Evolutionary conservation across 208 protist species (phyloP).

Genomic region (Herpetomonas tarakana): DNA sequence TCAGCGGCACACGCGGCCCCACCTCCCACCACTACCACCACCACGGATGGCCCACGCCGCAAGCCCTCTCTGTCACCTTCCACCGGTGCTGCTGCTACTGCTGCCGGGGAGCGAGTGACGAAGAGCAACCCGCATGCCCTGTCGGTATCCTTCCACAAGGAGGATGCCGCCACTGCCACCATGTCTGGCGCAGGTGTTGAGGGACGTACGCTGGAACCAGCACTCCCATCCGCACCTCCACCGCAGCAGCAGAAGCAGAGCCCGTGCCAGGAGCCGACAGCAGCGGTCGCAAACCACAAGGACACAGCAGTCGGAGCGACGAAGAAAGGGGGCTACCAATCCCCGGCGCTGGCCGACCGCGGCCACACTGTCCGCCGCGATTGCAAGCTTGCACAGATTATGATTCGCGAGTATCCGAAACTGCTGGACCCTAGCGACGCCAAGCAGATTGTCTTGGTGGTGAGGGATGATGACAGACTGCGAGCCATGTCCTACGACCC

Average conservation of each 20-base stretch:
- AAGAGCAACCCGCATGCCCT: slow-evolving; percentile 13
- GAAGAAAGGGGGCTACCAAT: slow-evolving; percentile 10
- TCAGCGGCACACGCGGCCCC: too few relatives aligned
- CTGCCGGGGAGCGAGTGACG: slow-evolving; percentile 4
- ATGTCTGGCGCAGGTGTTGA: too few relatives aligned
- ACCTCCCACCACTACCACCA: not conserved
- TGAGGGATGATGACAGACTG: slow-evolving; percentile 23
- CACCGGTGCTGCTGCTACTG: not conserved
- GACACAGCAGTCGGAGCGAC: not conserved
- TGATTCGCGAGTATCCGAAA: slow-evolving; percentile 47
- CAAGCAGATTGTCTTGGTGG: slow-evolving; percentile 19
- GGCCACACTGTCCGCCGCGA: slow-evolving; percentile 20
- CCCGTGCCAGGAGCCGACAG: not conserved
- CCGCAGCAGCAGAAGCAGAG: too few relatives aligned
- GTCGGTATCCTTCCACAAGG: not conserved
- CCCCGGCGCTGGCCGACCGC: slow-evolving; percentile 5
- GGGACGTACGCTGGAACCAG: too few relatives aligned
- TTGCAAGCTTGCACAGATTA: slow-evolving; percentile 22
- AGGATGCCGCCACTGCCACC: slow-evolving; percentile 1
- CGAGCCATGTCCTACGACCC: slow-evolving; percentile 13
- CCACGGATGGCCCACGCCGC: not conserved
- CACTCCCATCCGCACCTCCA: too few relatives aligned
- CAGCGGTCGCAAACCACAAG: not conserved
- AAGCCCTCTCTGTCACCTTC: not conserved
- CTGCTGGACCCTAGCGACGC: slow-evolving; percentile 16